Evolutionary conservation across 208 protist species (phyloP).

Genomic region (Leishmania braziliensis): DNA sequence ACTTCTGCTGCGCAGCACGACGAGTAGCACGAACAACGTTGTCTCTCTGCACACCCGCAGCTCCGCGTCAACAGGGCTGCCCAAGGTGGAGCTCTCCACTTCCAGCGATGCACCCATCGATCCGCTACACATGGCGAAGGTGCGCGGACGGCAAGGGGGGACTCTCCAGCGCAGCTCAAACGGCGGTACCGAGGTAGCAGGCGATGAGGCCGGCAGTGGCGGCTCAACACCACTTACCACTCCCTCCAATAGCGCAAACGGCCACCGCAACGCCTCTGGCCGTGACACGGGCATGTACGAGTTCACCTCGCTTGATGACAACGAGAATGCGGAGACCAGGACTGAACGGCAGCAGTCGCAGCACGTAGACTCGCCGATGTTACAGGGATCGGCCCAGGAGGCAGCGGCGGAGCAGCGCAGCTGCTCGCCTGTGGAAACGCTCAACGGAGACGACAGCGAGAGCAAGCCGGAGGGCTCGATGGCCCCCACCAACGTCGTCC

Average conservation of each 20-base stretch:
- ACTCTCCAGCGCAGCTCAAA: neutral
- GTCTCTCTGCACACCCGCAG: constrained; percentile 14
- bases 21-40: constrained; percentile 32
- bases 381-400: neutral
- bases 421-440: constrained; percentile 30
- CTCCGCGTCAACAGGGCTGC: neutral
- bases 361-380: neutral
- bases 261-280: neutral
- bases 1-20: constrained; percentile 31
- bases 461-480: constrained; percentile 15
- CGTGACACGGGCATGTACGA: constrained; percentile 5
- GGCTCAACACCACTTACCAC: neutral
- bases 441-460: constrained; percentile 31
- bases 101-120: constrained; percentile 8
- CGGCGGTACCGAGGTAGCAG: constrained; percentile 5
- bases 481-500: neutral
- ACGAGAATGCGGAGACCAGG: constrained; percentile 7
- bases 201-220: neutral
- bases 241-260: neutral
- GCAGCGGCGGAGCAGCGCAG: constrained; percentile 6
- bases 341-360: neutral
- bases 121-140: constrained; percentile 7
- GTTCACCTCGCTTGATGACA: constrained; percentile 5
- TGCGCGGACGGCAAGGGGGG: constrained; percentile 4
- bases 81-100: constrained; percentile 15